Base-by-base conservation (phyloP, 805 yeast genomes). In the Naumovozyma baii region DNA sequence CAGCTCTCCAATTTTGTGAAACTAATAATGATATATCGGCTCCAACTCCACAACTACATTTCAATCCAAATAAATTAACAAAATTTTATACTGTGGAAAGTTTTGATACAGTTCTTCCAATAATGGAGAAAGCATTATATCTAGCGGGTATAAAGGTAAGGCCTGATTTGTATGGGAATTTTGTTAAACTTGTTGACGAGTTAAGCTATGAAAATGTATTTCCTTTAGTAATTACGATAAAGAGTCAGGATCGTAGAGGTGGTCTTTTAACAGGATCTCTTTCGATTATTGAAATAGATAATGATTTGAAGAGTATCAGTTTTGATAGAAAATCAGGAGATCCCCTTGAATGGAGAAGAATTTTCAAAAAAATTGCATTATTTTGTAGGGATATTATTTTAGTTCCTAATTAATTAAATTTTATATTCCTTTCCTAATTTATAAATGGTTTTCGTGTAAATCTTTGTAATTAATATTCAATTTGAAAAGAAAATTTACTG, bases 281-380 rank as follows among this genome's bases (percentile, higher is more conserved):
- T 36, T 63, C 62, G 19, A 64, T 77, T 9, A 53, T 63, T 2
- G 55, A 59, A 29, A 52, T 72, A 1, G 68, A 64, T 25, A 62
- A 63, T 20, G 53, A 57, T 9, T 61, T 70, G 38, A 68, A 72
- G 41, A 72, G 69, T 38, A 66, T 80, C 0, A 74, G 71, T 39
- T 78, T 80, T 48, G 57, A 70, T 29, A 75, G 74, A 47, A 62
- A 69, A 3, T 68, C 69, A 28, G 84, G 83, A 0, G 86, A 80
- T 58, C 86, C 87, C 0, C 53, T 80, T 31, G 87, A 80, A 54
- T 80, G 87, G 87, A 67, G 87, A 57, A 60, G 77, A 13, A 61
- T 80, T 15, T 80, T 81, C 60, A 76, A 77, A 50, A 67, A 68
- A 35, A 66, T 77, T 22, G 72, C 79, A 1, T 55, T 73, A 9